Evolutionary conservation across 1,139 yeast genomes (phyloP).

Genomic region (Lizanozyma gosingica): DNA sequence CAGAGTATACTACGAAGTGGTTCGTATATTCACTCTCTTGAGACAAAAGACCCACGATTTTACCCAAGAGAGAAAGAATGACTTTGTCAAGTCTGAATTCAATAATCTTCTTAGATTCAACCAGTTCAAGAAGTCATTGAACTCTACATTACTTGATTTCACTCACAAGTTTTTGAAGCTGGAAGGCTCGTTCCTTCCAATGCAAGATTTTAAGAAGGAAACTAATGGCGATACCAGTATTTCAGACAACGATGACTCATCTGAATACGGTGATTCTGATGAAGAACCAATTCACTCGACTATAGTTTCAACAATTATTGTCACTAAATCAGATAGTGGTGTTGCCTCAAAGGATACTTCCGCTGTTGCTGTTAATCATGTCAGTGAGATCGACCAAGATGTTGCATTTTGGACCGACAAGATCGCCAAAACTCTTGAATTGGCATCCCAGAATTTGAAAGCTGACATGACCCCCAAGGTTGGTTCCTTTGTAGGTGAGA

Average conservation of each 20-base stretch:
- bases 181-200: background rate
- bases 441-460: background rate
- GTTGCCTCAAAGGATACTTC: background rate
- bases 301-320: background rate
- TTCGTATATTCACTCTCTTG: background rate
- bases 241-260: too few relatives aligned
- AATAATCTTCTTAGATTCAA: background rate
- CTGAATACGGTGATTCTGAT: background rate
- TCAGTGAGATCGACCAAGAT: background rate
- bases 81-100: background rate
- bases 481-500: background rate
- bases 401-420: background rate
- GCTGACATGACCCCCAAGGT: background rate
- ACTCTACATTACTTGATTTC: background rate
- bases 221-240: slow-evolving; percentile 2
- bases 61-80: background rate
- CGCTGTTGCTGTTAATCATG: background rate
- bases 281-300: background rate
- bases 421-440: background rate
- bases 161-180: background rate
- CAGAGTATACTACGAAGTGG: background rate
- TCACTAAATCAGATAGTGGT: background rate
- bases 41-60: background rate
- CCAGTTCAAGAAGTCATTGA: background rate
- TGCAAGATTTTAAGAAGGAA: slow-evolving; percentile 1